These are phyloP conservation scores for Podospora pseudoanserina DNA, from an alignment of 495 filamentous ascomycete genomes.

Conservation along the genomic window DNA sequence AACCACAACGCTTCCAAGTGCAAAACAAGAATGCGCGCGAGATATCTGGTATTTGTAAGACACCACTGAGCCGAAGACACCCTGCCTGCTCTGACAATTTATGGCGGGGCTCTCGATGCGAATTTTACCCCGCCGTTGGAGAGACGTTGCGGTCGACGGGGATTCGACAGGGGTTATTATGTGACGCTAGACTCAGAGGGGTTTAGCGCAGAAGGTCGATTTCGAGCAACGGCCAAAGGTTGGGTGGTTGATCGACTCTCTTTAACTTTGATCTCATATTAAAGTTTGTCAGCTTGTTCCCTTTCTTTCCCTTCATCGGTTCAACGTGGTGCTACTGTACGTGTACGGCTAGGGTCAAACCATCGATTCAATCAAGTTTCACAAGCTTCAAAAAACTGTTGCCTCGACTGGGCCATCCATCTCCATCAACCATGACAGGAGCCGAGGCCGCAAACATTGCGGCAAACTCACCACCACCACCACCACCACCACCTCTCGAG, in stretches of 20 bases:
- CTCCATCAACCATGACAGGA: background rate
- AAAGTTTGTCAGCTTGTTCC: too few relatives aligned
- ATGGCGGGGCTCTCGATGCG: constrained; percentile 22
- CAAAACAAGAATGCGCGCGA: constrained; percentile 2
- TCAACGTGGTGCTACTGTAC: too few relatives aligned
- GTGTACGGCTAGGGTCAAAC: too few relatives aligned
- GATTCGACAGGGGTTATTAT: constrained; percentile 5
- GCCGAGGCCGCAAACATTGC: background rate
- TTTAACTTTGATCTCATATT: too few relatives aligned
- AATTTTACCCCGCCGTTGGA: constrained; percentile 33
- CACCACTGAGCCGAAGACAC: background rate
- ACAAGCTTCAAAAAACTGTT: background rate
- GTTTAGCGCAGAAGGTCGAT: background rate
- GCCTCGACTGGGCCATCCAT: background rate
- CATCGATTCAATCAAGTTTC: too few relatives aligned
- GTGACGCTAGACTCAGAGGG: background rate
- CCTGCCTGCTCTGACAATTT: constrained; percentile 14
- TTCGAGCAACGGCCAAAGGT: background rate
- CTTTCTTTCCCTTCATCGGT: too few relatives aligned
- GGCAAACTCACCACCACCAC: background rate
- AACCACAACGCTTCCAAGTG: background rate
- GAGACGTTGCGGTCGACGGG: constrained; percentile 24
- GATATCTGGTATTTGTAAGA: constrained; percentile 1
- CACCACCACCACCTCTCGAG: background rate
- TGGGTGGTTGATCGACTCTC: background rate